Percentiles rank a stretch among this genome's conserved stretches.
These are phyloP conservation scores for Silene conica DNA, from an alignment of 148 eudicot species.

Conservation along the genomic window DNA sequence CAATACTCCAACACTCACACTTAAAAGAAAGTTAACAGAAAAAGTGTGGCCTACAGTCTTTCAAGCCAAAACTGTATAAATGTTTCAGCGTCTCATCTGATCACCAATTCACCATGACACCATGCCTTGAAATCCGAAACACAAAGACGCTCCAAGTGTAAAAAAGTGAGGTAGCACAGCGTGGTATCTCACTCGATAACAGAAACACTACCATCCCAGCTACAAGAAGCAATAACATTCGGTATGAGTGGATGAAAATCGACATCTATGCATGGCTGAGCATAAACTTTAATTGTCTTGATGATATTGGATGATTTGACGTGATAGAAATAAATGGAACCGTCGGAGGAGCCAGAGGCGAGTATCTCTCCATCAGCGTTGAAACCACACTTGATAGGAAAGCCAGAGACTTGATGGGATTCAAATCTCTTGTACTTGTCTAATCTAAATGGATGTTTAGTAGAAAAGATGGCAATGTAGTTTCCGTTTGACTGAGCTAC, in stretches of 20 bases:
- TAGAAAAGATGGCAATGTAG: conserved; percentile 79
- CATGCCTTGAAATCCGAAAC: too few relatives aligned
- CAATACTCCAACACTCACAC: not conserved
- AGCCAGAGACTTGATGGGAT: conserved; percentile 68
- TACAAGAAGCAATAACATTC: conserved; percentile 58
- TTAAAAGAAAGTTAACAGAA: not conserved
- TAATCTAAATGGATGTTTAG: conserved; percentile 63
- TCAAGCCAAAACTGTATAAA: too few relatives aligned
- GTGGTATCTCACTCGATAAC: conserved; percentile 33
- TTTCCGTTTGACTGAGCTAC: conserved; percentile 91
- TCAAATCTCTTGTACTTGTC: conserved; percentile 79
- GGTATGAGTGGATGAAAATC: conserved; percentile 63
- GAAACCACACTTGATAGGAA: conserved; percentile 77
- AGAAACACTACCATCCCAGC: conserved; percentile 65
- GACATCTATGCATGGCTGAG: conserved; percentile 67
- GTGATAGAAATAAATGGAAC: conserved; percentile 50
- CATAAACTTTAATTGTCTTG: conserved; percentile 48
- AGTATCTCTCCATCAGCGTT: conserved; percentile 57
- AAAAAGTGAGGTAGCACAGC: not conserved
- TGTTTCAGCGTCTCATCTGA: too few relatives aligned
- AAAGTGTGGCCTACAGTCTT: too few relatives aligned
- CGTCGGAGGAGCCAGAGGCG: conserved; percentile 81
- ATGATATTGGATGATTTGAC: conserved; percentile 47
- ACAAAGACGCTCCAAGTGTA: not conserved
- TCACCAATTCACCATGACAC: too few relatives aligned